Percentiles rank a stretch among this genome's conserved stretches.
These are phyloP conservation scores for Lactuca saligna DNA, from an alignment of 129 eudicot species.

Conservation along the genomic window DNA sequence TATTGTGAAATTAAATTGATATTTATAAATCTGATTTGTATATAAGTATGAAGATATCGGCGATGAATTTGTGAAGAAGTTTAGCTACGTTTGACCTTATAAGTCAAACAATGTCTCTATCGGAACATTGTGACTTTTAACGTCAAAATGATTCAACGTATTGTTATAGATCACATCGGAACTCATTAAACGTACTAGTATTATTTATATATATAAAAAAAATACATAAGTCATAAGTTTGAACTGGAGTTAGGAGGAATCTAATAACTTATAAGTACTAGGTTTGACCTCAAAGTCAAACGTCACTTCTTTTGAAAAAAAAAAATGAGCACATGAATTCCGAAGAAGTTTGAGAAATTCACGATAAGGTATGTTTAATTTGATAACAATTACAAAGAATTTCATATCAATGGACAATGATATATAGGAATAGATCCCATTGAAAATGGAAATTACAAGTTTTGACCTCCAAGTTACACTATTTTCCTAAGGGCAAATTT, in stretches of 20 bases:
- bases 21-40: not conserved
- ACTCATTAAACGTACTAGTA: not conserved
- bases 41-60: not conserved
- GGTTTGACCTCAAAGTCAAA: constrained; percentile 25
- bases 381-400: not conserved
- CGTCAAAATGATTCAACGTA: not conserved
- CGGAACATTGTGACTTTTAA: not conserved
- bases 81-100: not conserved
- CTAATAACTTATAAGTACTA: not conserved
- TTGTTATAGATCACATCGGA: no score
- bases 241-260: no score
- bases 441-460: not conserved
- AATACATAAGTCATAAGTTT: no score
- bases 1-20: constrained; percentile 3
- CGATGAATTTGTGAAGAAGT: not conserved
- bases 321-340: not conserved
- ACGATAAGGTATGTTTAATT: no score
- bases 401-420: not conserved
- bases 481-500: no score
- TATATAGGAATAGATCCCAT: not conserved
- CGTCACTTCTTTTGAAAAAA: not conserved
- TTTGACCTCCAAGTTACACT: not conserved
- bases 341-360: not conserved
- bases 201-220: no score
- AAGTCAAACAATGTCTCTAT: not conserved